Percentiles rank a stretch among this genome's conserved stretches.
These are phyloP conservation scores for Aspergillus awamori DNA, from an alignment of 2,329 filamentous ascomycete genomes.

Conservation along the genomic window DNA sequence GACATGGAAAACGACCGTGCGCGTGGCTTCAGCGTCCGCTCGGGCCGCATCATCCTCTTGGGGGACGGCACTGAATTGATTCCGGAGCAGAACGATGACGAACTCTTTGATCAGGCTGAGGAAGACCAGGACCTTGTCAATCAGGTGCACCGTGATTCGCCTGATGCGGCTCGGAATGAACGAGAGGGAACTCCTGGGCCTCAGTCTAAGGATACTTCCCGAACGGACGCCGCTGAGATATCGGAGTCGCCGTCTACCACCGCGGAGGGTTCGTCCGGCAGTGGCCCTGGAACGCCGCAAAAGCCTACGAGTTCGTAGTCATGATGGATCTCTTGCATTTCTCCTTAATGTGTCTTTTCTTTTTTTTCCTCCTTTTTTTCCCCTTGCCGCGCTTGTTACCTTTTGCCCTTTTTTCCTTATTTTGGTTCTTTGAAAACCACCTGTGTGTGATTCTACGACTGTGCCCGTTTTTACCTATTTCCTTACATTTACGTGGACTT, in stretches of 20 bases:
- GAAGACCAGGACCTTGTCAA: slow-evolving; percentile 81
- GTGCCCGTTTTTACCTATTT: slow-evolving; percentile 17
- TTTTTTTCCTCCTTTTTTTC: slow-evolving; percentile 22
- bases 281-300: slow-evolving; percentile 24
- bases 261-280: slow-evolving; percentile 35
- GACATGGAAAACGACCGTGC: slow-evolving; percentile 56
- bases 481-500: slow-evolving; percentile 7
- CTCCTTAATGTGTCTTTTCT: slow-evolving; percentile 4
- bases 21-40: slow-evolving; percentile 72
- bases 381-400: not conserved
- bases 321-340: slow-evolving; percentile 19
- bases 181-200: slow-evolving; percentile 58
- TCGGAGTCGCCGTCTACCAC: slow-evolving; percentile 44
- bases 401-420: slow-evolving; percentile 20
- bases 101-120: slow-evolving; percentile 93
- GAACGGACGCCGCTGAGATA: slow-evolving; percentile 30
- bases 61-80: slow-evolving; percentile 93
- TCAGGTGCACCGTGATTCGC: slow-evolving; percentile 70
- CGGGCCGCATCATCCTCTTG: slow-evolving; percentile 87
- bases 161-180: slow-evolving; percentile 43
- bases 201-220: slow-evolving; percentile 37
- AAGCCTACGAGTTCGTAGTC: slow-evolving; percentile 35
- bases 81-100: slow-evolving; percentile 83
- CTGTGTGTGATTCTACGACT: slow-evolving; percentile 25
- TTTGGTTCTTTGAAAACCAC: slow-evolving; percentile 26